Evolutionary conservation across 2,329 filamentous ascomycete genomes (phyloP), one percentile per base, ranked within the genome.

Genomic region (Mycosphaerella sp.): DNA sequence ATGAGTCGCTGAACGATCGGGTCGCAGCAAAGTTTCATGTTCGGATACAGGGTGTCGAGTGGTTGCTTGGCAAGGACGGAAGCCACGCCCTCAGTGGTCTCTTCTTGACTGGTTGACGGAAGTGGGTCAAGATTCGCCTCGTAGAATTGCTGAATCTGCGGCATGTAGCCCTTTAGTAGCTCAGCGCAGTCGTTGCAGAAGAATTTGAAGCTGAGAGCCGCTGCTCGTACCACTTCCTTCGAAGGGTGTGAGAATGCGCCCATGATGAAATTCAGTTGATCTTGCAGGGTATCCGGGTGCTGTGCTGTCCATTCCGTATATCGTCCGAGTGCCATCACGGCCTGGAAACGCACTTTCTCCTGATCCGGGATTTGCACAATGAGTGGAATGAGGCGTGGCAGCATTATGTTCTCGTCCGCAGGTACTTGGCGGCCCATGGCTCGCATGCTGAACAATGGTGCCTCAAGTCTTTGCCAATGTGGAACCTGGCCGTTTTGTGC

Each of bases 261-360:
- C 59, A 95, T 90, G 64, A 98, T 95, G 71, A 95, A 98, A 64
- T 89, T 89, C 66, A 98, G 87, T 70, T 98, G 93, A 7, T 87
- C 79, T 69, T 95, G 87, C 7, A 98, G 77, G 41, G 91, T 95
- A 52, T 96, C 89, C 0, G 91, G 88, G 64, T 98, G 93, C 42
- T 89, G 84, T 4, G 93, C 83, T 0, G 94, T 98, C 93, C 93
- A 98, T 69, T 97, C 91, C 0, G 94, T 98, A 67, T 98, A 98
- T 56, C 93, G 81, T 34, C 89, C 93, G 17, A 98, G 79, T 2
- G 94, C 90, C 89, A 98, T 96, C 64, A 97, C 95, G 5, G 91
- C 91, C 56, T 95, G 91, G 71, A 98, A 98, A 6, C 90, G 88
- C n/a, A 98, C 80, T 74, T 97, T 98, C 71, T 97, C 89, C 64